Conservation (phyloP, 192 early-diverging fungal species). For the Umbelopsis vinacea region DNA sequence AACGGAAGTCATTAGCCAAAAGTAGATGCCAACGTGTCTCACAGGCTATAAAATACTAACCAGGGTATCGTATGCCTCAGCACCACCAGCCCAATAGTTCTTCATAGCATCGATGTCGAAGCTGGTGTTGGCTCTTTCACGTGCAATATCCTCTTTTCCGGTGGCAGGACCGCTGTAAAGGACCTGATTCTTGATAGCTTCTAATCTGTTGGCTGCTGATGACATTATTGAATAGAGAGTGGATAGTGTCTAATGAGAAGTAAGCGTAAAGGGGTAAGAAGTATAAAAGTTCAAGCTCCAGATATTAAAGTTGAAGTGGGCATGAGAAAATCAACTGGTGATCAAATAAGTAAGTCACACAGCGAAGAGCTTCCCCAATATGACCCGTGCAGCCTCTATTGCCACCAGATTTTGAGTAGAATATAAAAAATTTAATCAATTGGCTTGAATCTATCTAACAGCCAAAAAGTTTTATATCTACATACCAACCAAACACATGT, state of each 20-base stretch:
- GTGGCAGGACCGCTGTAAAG: slow-evolving; percentile 46
- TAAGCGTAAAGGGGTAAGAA: slow-evolving; percentile 5
- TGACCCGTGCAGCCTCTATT: slow-evolving; percentile 8
- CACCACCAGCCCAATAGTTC: slow-evolving; percentile 48
- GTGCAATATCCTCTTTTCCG: slow-evolving; percentile 54
- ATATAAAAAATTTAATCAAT: too few relatives aligned
- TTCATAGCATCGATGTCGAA: slow-evolving; percentile 58
- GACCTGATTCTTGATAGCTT: slow-evolving; percentile 42
- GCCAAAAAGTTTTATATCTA: too few relatives aligned
- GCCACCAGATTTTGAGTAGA: not conserved
- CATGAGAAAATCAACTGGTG: slow-evolving; percentile 23
- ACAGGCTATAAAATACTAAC: slow-evolving; percentile 31
- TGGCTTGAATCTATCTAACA: too few relatives aligned
- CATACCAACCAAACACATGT: slow-evolving; percentile 3
- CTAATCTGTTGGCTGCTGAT: slow-evolving; percentile 42
- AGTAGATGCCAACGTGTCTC: not conserved
- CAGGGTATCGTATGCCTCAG: slow-evolving; percentile 49
- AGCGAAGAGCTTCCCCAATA: not conserved
- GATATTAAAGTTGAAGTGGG: not conserved
- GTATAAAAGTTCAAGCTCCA: not conserved
- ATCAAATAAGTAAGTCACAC: slow-evolving; percentile 13
- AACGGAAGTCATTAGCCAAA: not conserved
- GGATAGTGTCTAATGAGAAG: not conserved
- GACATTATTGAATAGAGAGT: slow-evolving; percentile 7
- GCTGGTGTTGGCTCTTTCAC: slow-evolving; percentile 55